Evolutionary conservation across 1,139 yeast genomes (phyloP).

Genomic region (Sugiyamaella neomexicana): DNA sequence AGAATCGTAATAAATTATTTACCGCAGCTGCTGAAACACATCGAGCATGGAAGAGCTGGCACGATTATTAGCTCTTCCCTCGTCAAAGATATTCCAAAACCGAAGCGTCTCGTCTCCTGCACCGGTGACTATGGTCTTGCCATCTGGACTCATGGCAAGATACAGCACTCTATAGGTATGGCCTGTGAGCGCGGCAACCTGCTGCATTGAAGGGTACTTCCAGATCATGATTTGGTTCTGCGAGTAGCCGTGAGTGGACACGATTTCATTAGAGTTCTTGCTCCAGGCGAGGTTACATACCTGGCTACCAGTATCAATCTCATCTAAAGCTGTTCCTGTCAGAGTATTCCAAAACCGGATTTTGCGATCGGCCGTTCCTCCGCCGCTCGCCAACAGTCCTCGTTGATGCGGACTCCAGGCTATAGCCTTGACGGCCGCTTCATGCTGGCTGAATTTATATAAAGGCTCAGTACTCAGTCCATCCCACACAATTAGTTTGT

Average conservation of each 20-base stretch:
- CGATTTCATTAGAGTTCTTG: conserved; percentile 84
- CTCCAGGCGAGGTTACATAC: conserved; percentile 96
- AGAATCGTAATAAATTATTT: conserved; percentile 22
- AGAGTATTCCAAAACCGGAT: conserved; percentile 92
- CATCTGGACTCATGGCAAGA: conserved; percentile 92
- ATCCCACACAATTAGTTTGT: conserved; percentile 76
- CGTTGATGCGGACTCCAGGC: conserved; percentile 98
- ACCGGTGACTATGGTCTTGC: conserved; percentile 96
- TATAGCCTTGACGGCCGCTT: conserved; percentile 94
- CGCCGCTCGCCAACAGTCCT: conserved; percentile 92
- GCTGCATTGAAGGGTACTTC: conserved; percentile 94
- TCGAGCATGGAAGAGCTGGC: conserved; percentile 60
- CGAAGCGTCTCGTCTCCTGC: conserved; percentile 97
- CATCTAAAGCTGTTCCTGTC: conserved; percentile 70
- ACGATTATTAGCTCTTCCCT: conserved; percentile 53
- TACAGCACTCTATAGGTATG: conserved; percentile 92
- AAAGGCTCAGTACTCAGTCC: conserved; percentile 71
- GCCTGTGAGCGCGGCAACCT: conserved; percentile 89
- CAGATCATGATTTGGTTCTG: conserved; percentile 89
- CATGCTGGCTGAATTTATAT: conserved; percentile 75
- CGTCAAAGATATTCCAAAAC: conserved; percentile 91
- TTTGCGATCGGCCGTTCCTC: conserved; percentile 92
- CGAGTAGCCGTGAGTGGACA: conserved; percentile 93
- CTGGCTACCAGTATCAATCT: conserved; percentile 92
- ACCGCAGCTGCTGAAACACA: conserved; percentile 76